Percentiles rank a stretch among this genome's conserved stretches.
phyloP scores from a whole-genome alignment of 495 filamentous ascomycete species.

The Xylaria venustula region DNA sequence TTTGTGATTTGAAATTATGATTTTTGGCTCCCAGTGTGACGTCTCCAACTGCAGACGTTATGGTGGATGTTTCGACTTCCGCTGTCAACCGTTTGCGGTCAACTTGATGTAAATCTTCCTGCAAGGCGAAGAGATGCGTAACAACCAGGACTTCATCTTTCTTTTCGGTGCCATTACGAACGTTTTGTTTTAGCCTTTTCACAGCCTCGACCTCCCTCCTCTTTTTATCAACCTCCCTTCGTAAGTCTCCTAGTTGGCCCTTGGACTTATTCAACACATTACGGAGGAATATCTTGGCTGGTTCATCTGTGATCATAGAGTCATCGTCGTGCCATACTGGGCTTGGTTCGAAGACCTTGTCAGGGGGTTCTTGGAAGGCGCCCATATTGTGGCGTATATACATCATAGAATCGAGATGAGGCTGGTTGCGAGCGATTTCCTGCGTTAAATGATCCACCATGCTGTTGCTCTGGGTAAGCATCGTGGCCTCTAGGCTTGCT shows the following conservation, averaged over 20 bases:
- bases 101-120: constrained; percentile 83
- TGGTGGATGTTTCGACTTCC: constrained; percentile 88
- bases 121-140: constrained; percentile 68
- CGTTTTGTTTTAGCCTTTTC: constrained; percentile 66
- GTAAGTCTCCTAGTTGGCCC: constrained; percentile 69
- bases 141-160: constrained; percentile 80
- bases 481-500: constrained; percentile 70
- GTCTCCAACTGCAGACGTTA: constrained; percentile 83
- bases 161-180: constrained; percentile 80
- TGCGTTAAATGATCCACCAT: constrained; percentile 66
- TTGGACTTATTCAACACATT: constrained; percentile 93
- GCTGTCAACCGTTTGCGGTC: constrained; percentile 82
- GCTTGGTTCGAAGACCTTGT: constrained; percentile 89
- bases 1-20: constrained; percentile 95
- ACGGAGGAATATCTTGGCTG: constrained; percentile 83
- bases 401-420: constrained; percentile 92
- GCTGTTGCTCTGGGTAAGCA: constrained; percentile 68
- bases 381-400: constrained; percentile 88
- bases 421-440: constrained; percentile 87
- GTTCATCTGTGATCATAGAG: constrained; percentile 75
- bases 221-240: constrained; percentile 80
- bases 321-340: constrained; percentile 97
- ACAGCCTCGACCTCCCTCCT: constrained; percentile 74
- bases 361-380: constrained; percentile 73
- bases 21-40: constrained; percentile 86